Percentiles rank a stretch among this genome's conserved stretches.
These are phyloP conservation scores for Tricholoma matsutake DNA, from an alignment of 768 basidiomycete genomes.

Conservation along the genomic window DNA sequence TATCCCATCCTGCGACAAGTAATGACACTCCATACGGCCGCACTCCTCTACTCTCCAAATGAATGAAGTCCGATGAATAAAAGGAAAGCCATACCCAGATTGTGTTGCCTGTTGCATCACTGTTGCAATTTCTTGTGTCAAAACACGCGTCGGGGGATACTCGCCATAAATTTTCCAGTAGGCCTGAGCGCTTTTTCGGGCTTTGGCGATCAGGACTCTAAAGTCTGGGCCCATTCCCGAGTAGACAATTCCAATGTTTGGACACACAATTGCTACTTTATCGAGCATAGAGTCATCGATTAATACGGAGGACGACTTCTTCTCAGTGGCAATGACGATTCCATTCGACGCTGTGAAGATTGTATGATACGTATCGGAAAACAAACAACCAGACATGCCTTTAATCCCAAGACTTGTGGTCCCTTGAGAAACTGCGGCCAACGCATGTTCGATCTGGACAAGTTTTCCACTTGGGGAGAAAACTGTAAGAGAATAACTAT, in stretches of 20 bases:
- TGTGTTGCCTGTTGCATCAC: conserved; percentile 99
- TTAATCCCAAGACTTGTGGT: conserved; percentile 98
- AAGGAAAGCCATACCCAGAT: conserved; percentile 69
- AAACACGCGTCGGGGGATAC: conserved; percentile 93
- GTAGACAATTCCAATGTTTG: conserved; percentile 99
- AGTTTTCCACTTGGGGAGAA: conserved; percentile 99
- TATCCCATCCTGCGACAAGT: conserved; percentile 96
- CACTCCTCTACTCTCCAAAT: conserved; percentile 71
- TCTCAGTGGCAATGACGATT: conserved; percentile 98
- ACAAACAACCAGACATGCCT: conserved; percentile 50
- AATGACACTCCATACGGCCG: conserved; percentile 98
- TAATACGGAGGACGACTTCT: conserved; percentile 96
- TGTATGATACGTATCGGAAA: conserved; percentile 13
- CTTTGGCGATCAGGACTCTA: conserved; percentile 88
- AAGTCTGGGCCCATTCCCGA: conserved; percentile 99
- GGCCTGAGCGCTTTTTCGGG: conserved; percentile 95
- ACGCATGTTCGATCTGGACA: conserved; percentile 99
- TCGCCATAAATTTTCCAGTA: conserved; percentile 99
- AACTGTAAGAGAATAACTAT: conserved; percentile 96
- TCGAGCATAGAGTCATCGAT: conserved; percentile 98
- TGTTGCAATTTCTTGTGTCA: conserved; percentile 96
- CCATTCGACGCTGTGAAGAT: conserved; percentile 83
- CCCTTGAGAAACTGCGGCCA: conserved; percentile 93
- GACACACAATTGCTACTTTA: conserved; percentile 95
- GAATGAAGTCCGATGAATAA: conserved; percentile 20